Percentiles rank a stretch among this genome's conserved stretches.
Evolutionary conservation across 257 asterid genomes (phyloP).

Genomic region (Voacanga thouarsii): DNA sequence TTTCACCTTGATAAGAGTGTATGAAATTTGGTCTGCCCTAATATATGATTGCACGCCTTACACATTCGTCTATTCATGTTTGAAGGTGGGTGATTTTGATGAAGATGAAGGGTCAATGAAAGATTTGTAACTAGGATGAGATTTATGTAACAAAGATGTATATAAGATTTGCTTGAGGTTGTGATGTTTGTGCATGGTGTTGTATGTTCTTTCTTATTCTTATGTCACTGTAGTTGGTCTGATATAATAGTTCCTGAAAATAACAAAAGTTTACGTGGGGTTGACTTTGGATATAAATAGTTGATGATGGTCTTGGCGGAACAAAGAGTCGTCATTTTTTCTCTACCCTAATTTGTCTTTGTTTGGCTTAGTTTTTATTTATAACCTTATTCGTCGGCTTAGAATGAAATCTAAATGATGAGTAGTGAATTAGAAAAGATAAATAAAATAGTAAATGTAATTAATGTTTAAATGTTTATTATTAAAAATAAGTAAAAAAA

Average conservation of each 20-base stretch:
- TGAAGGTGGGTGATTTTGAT: neutral
- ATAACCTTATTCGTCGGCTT: neutral
- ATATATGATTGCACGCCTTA: slow-evolving; percentile 5
- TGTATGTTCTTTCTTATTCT: neutral
- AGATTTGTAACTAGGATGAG: neutral
- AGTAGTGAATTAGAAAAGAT: neutral
- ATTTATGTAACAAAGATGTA: neutral
- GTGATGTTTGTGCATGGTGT: neutral
- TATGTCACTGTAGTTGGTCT: neutral
- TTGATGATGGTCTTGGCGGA: neutral
- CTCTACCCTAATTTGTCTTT: too few species aligned
- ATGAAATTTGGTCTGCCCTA: slow-evolving; percentile 2
- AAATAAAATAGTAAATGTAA: too few species aligned
- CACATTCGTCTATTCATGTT: neutral
- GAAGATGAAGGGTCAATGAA: neutral
- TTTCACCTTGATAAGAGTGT: neutral
- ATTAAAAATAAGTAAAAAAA: too few species aligned
- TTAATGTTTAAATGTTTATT: too few species aligned
- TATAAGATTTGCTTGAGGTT: neutral
- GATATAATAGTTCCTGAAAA: slow-evolving; percentile 9
- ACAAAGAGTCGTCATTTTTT: neutral
- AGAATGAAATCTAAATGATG: neutral
- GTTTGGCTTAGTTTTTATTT: neutral
- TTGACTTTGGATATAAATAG: neutral
- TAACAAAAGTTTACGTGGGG: neutral